Conservation (phyloP, 805 yeast genomes). For the Candida sphagnicola region DNA sequence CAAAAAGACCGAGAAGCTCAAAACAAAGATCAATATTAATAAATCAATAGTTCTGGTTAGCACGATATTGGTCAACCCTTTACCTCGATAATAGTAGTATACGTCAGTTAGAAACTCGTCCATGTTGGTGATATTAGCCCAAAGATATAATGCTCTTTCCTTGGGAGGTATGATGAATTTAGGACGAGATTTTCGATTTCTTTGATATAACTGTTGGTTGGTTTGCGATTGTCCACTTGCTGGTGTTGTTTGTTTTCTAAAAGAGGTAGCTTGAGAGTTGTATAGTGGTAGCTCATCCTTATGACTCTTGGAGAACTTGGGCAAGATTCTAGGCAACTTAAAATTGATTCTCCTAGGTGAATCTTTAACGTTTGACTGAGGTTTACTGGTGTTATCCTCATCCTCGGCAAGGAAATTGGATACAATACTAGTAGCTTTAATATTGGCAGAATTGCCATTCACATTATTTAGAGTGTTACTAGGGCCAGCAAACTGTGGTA, state of each 20-base stretch:
- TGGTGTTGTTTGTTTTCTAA: slow-evolving; percentile 9
- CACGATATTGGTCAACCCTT: slow-evolving; percentile 79
- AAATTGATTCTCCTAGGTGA: slow-evolving; percentile 4
- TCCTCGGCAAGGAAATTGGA: too few species aligned
- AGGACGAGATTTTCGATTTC: slow-evolving; percentile 7
- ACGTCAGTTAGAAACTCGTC: slow-evolving; percentile 83
- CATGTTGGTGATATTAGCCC: slow-evolving; percentile 94
- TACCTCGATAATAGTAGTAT: slow-evolving; percentile 79
- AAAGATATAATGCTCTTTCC: slow-evolving; percentile 86
- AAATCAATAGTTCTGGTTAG: slow-evolving; percentile 63
- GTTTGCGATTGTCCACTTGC: neutral
- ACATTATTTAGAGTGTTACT: neutral
- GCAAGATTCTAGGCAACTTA: slow-evolving; percentile 3
- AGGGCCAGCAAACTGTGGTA: slow-evolving; percentile 3
- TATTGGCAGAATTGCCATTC: neutral
- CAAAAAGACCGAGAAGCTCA: slow-evolving; percentile 73
- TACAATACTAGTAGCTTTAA: neutral
- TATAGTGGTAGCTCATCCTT: slow-evolving; percentile 14
- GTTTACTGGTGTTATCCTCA: too few species aligned
- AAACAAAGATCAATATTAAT: slow-evolving; percentile 72
- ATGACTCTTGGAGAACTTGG: slow-evolving; percentile 3
- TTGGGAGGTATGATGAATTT: slow-evolving; percentile 35
- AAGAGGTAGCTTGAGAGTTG: slow-evolving; percentile 11
- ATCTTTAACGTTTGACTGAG: too few species aligned
- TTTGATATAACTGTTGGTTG: slow-evolving; percentile 6